Conservation (phyloP, 306 rosid genomes). For the Vachellia collinsii region DNA sequence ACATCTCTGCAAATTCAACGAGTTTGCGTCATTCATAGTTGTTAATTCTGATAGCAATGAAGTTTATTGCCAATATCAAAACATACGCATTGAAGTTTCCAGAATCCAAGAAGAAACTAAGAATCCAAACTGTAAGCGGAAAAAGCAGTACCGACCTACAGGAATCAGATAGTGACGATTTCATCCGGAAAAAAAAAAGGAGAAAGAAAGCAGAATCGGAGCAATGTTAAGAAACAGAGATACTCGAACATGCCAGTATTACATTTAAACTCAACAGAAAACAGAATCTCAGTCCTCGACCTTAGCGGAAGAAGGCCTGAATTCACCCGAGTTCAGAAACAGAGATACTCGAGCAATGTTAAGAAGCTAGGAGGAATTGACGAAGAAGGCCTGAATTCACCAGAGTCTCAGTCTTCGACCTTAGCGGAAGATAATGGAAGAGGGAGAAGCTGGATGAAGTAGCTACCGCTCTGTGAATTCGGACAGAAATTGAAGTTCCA, state of each 20-base stretch:
- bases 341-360: no score
- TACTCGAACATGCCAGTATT: background rate
- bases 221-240: slow-evolving; percentile 5
- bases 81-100: background rate
- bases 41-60: background rate
- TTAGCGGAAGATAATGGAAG: slow-evolving; percentile 24
- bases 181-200: background rate
- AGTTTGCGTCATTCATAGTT: background rate
- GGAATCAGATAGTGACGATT: background rate
- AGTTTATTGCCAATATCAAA: background rate
- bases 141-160: background rate
- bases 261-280: background rate
- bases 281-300: no score
- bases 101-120: background rate
- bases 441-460: slow-evolving; percentile 26
- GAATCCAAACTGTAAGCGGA: background rate
- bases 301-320: no score
- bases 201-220: background rate
- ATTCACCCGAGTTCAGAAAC: no score
- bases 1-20: background rate
- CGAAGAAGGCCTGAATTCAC: slow-evolving; percentile 33
- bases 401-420: slow-evolving; percentile 16
- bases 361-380: slow-evolving; percentile 1
- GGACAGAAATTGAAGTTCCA: background rate
- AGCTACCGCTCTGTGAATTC: background rate